Percentiles rank a stretch among this genome's conserved stretches.
These are phyloP conservation scores for Oryza rufipogon DNA, from an alignment of 176 grass and related monocot genomes.

Conservation along the genomic window DNA sequence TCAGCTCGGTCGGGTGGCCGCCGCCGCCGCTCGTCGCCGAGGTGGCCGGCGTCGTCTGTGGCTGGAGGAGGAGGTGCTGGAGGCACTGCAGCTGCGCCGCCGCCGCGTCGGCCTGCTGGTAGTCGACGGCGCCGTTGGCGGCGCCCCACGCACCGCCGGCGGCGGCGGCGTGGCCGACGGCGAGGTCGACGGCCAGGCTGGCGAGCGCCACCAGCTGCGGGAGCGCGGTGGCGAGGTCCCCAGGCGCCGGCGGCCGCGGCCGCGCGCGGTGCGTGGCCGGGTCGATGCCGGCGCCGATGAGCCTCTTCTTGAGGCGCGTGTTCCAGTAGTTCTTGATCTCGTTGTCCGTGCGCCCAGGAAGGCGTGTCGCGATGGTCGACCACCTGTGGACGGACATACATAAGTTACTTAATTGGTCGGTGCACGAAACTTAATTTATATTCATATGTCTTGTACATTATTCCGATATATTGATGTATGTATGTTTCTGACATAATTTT, in stretches of 20 bases:
- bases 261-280: background rate
- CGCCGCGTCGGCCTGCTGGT: background rate
- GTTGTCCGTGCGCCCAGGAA: background rate
- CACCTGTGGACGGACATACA: background rate
- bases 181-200: background rate
- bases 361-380: background rate
- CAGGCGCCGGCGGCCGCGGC: background rate
- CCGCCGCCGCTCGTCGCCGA: background rate
- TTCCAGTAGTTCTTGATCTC: slow-evolving; percentile 1
- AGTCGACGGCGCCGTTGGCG: background rate
- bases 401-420: too few species aligned
- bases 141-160: background rate
- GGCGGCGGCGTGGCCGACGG: background rate
- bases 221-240: background rate
- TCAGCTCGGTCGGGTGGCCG: background rate
- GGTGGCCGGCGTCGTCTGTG: background rate
- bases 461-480: too few species aligned
- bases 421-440: too few species aligned
- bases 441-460: too few species aligned
- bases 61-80: background rate
- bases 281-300: background rate
- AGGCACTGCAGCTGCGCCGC: background rate
- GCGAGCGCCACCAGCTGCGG: background rate
- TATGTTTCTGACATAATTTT: too few species aligned
- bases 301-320: background rate